phyloP scores from a whole-genome alignment of 371 early-diverging fungal genomes.

The Neoconidiobolus thromboides region DNA sequence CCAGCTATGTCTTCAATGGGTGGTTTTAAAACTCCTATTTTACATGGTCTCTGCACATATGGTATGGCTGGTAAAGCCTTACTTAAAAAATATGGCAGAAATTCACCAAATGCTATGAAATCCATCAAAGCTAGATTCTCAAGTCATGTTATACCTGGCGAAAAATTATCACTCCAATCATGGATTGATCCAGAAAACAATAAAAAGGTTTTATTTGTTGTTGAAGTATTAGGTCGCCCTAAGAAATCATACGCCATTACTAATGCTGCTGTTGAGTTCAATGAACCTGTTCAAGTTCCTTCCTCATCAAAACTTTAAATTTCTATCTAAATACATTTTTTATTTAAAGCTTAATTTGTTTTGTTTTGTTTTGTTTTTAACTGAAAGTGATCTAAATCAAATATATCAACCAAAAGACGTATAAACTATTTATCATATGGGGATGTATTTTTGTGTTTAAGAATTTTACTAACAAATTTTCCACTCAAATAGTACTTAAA shows the following conservation, averaged over 20 bases:
- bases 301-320: not conserved
- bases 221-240: slow-evolving; percentile 69
- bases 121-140: slow-evolving; percentile 81
- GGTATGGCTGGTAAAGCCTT: slow-evolving; percentile 84
- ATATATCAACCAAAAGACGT: too few species aligned
- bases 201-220: slow-evolving; percentile 69
- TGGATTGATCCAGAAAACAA: slow-evolving; percentile 61
- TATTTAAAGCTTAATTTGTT: too few species aligned
- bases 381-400: too few species aligned
- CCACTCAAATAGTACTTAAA: too few species aligned
- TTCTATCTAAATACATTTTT: not conserved
- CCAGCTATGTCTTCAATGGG: slow-evolving; percentile 85
- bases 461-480: too few species aligned
- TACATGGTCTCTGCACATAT: slow-evolving; percentile 87
- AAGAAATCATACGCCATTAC: slow-evolving; percentile 53
- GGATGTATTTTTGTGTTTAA: too few species aligned
- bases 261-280: slow-evolving; percentile 70
- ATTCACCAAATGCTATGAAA: slow-evolving; percentile 49
- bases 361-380: too few species aligned
- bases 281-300: slow-evolving; percentile 3
- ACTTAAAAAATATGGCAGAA: slow-evolving; percentile 45
- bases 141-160: slow-evolving; percentile 89
- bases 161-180: slow-evolving; percentile 87
- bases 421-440: too few species aligned
- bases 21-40: slow-evolving; percentile 87